Evolutionary conservation across 2,329 filamentous ascomycete genomes (phyloP), one percentile per base, ranked within the genome.

Genomic region (Cytospora paraplurivora): DNA sequence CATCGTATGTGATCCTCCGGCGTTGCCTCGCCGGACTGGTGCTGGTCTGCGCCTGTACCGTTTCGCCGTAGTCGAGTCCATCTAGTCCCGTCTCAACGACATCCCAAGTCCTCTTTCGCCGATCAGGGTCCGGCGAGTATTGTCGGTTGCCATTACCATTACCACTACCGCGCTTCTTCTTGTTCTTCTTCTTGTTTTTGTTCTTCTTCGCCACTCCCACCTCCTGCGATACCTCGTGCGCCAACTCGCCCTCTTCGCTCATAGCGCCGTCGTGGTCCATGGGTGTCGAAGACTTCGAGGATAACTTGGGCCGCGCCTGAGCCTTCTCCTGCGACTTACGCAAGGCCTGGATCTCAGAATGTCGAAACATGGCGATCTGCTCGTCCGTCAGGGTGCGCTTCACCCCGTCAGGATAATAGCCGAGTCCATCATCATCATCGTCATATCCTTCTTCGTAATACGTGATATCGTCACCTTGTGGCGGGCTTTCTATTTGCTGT

Each of bases 361-460:
- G 92, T 66, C 93, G 85, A 74, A 97, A 97, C 66, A 97, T 94
- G 59, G 86, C 86, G 69, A 97, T 92, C 78, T 97, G 91, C 69
- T 93, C 91, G 71, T 97, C 91, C 11, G 93, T 97, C 70, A 98
- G 81, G 19, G 93, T 97, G 49, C 94, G 89, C 73, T 95, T 95
- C 66, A 88, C 86, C 3, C 94, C 93, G 72, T 98, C 93, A 1
- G 85, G 76, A 69, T 98, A 98, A 75, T 92, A 94, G 19, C 93
- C 94, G 17, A 97, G 79, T 1, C 78, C 86, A 71, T 91, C 89
- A 47, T 88, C 85, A 33, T 88, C 85, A 34, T 83, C 81, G n/a
- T 80, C 74, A 3, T 76, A 73, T 19, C 80, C 74, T 2, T 76
- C 73, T 64, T 78, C 74, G n/a, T 74, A 67, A 62, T 73, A 71